These are phyloP conservation scores for Leccinum disarticulatum DNA, from an alignment of 768 basidiomycete species.

Conservation along the genomic window DNA sequence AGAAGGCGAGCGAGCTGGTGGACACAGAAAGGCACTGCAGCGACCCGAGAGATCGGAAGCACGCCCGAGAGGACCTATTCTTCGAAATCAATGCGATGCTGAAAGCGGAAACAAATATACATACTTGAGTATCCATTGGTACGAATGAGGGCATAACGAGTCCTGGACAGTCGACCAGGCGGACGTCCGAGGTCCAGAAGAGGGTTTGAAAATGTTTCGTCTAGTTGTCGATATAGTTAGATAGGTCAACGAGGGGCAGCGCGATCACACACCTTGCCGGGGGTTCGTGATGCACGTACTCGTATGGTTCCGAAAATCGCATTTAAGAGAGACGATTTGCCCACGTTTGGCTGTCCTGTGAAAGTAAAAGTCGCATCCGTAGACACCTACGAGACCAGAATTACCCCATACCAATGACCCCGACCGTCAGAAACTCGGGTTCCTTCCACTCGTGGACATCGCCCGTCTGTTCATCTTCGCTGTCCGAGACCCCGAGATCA, in stretches of 20 bases:
- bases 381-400: neutral
- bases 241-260: neutral
- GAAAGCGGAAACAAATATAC: constrained; percentile 1
- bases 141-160: constrained; percentile 85
- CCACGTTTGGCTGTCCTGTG: constrained; percentile 90
- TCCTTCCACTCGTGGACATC: constrained; percentile 34
- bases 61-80: constrained; percentile 48
- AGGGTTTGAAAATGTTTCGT: constrained; percentile 96
- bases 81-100: neutral
- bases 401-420: constrained; percentile 60
- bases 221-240: constrained; percentile 34
- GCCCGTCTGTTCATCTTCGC: constrained; percentile 15
- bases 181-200: constrained; percentile 82
- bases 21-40: constrained; percentile 84
- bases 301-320: constrained; percentile 81
- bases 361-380: neutral
- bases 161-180: constrained; percentile 94
- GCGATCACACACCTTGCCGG: constrained; percentile 64
- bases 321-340: constrained; percentile 90
- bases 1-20: constrained; percentile 63
- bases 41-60: constrained; percentile 78
- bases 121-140: constrained; percentile 81
- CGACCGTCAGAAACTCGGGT: constrained; percentile 70
- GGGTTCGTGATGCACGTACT: constrained; percentile 84
- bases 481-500: constrained; percentile 5